These are phyloP conservation scores for Leptographium flavum DNA, from an alignment of 2,329 filamentous ascomycete genomes.

Conservation along the genomic window DNA sequence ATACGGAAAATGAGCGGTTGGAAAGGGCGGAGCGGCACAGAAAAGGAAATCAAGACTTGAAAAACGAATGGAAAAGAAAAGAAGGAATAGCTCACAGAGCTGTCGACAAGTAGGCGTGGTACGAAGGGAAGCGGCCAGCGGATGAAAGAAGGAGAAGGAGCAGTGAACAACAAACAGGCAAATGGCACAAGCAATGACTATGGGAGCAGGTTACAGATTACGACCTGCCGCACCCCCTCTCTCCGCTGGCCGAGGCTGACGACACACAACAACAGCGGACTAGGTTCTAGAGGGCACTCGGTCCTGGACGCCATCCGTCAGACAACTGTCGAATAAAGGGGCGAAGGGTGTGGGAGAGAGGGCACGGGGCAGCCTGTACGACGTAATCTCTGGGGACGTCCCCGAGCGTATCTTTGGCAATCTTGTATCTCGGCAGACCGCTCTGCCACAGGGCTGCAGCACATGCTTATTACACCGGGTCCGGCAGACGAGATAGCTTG, in stretches of 20 bases:
- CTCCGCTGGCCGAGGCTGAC: background rate
- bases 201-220: too few relatives aligned
- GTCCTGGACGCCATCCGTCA: slow-evolving; percentile 1
- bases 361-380: too few relatives aligned
- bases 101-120: background rate
- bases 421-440: too few relatives aligned
- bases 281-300: too few relatives aligned
- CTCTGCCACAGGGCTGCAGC: background rate
- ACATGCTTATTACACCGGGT: background rate
- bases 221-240: background rate
- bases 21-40: background rate
- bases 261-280: background rate
- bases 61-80: background rate
- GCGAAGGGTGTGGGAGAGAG: too few relatives aligned
- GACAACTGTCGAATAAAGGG: background rate
- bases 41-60: background rate
- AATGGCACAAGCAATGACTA: too few relatives aligned
- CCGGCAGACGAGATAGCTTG: too few relatives aligned
- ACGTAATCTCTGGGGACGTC: too few relatives aligned
- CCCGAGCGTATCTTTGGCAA: too few relatives aligned
- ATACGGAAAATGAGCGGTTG: background rate
- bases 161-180: too few relatives aligned
- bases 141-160: background rate
- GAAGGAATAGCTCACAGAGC: background rate
- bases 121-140: background rate